Base-by-base conservation (phyloP, 2,329 filamentous ascomycete genomes). In the Arthrinium puccinioides region DNA sequence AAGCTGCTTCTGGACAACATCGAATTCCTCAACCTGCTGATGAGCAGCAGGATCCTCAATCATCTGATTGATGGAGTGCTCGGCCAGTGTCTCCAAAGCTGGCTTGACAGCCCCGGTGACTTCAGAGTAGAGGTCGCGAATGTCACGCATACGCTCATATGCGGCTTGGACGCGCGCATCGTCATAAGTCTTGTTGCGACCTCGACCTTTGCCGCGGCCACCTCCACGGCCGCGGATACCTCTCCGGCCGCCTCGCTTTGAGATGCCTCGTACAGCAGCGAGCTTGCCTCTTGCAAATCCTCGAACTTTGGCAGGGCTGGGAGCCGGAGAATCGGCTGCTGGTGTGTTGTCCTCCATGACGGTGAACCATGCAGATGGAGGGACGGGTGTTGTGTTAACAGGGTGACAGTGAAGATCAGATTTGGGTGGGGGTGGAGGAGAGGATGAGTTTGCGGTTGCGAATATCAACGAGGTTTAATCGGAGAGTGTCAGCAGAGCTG, bases 121-220 rank as follows among this genome's bases (percentile, higher is more conserved):
- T 40, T 71, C 64, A n/a, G 76, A 70, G 57, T 76, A 86, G 18
- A 69, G 68, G 39, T 76, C 75, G 56, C 82, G 82, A 49, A 86
- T 66, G 48, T 82, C 73, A 46, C 81, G 70, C 53, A 81, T 76
- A 38, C 82, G 77, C 54, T 79, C 74, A 46, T 76, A 73, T 39
- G 70, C 68, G 35, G 73, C 74, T 53, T 79, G 75, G 37, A 72
- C 67, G 44, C 66, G 69, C 44, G 66, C 60, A 44, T 73, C 68
- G 42, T 66, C 61, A 49, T 76, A 77, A 48, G 67, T 67, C 60
- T 78, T 78, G 55, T 70, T 68, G 39, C 72, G 69, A 37, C 60
- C 60, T 42, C 63, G 58, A 33, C 63, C 62, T 29, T 56, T 51
- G 32, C 60, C 59, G 41, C 61, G 57, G 44, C 50, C 51, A 31